These are phyloP conservation scores for Yamadazyma dendronema DNA, from an alignment of 1,139 yeast genomes.

Conservation along the genomic window DNA sequence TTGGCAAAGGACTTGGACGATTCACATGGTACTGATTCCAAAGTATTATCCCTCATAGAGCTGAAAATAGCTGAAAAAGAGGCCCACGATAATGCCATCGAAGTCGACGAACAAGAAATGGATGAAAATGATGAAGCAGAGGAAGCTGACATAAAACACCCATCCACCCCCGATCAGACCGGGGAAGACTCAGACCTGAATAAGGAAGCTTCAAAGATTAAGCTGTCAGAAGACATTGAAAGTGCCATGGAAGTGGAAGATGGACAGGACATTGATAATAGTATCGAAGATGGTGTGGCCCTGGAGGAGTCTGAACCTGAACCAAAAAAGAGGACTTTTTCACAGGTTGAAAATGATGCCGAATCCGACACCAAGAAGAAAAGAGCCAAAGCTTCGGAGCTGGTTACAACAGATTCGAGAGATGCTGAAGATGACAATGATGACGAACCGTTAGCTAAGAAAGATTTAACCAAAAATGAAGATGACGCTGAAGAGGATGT, in stretches of 20 bases:
- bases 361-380: not conserved
- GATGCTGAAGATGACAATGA: conserved; percentile 7
- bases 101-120: not conserved
- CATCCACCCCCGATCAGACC: not conserved
- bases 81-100: not conserved
- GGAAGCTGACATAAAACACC: not conserved
- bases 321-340: not conserved
- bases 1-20: conserved; percentile 49
- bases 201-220: not conserved
- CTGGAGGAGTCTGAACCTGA: not conserved
- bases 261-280: conserved; percentile 7
- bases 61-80: conserved; percentile 3
- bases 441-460: conserved; percentile 1
- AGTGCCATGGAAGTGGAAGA: conserved; percentile 10
- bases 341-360: not conserved
- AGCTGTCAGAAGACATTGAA: no score
- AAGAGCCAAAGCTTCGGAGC: not conserved
- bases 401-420: no score
- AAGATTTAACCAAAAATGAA: conserved; percentile 4
- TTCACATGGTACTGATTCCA: conserved; percentile 45
- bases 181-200: not conserved
- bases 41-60: conserved; percentile 24
- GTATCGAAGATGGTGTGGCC: not conserved
- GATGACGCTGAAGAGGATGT: conserved; percentile 16
- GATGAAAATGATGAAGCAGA: conserved; percentile 1